phyloP scores from a whole-genome alignment of 148 eudicot species.

The Amaranthus hypochondriacus region DNA sequence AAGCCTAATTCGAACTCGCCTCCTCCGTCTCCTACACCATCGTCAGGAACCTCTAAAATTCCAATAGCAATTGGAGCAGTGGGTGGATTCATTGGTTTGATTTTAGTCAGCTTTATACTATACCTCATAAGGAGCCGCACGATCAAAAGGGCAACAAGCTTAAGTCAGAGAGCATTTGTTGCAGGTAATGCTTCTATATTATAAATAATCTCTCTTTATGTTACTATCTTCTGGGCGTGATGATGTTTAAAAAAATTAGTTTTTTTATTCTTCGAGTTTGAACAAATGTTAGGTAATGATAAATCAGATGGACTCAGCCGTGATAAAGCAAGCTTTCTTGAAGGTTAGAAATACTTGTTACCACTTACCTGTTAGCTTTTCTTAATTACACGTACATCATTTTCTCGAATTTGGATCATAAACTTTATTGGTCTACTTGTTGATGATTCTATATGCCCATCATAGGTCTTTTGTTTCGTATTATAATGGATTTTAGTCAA shows the following conservation, averaged over 20 bases:
- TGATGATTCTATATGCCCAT: too few species aligned
- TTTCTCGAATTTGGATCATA: not conserved
- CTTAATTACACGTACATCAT: not conserved
- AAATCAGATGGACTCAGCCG: conserved; percentile 23
- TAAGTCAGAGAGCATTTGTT: conserved; percentile 66
- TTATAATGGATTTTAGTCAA: too few species aligned
- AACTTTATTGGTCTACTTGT: not conserved
- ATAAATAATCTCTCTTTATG: not conserved
- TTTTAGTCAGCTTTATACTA: conserved; percentile 25
- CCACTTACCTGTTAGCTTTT: too few species aligned
- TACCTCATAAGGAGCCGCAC: conserved; percentile 36
- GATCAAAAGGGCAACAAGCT: conserved; percentile 43
- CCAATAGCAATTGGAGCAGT: conserved; percentile 13
- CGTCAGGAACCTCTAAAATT: not conserved
- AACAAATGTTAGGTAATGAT: conserved; percentile 25
- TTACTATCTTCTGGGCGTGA: not conserved
- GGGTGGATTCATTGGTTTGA: conserved; percentile 25
- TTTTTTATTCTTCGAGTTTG: conserved; percentile 4
- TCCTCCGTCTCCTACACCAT: not conserved
- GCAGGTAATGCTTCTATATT: conserved; percentile 42
- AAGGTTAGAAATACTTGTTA: conserved; percentile 31
- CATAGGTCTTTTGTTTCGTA: too few species aligned
- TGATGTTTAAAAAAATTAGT: conserved; percentile 9
- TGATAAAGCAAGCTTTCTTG: conserved; percentile 23
- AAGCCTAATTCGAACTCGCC: not conserved